Evolutionary conservation across 2,329 filamentous ascomycete species (phyloP).

Genomic region (Neonectria coccinea): DNA sequence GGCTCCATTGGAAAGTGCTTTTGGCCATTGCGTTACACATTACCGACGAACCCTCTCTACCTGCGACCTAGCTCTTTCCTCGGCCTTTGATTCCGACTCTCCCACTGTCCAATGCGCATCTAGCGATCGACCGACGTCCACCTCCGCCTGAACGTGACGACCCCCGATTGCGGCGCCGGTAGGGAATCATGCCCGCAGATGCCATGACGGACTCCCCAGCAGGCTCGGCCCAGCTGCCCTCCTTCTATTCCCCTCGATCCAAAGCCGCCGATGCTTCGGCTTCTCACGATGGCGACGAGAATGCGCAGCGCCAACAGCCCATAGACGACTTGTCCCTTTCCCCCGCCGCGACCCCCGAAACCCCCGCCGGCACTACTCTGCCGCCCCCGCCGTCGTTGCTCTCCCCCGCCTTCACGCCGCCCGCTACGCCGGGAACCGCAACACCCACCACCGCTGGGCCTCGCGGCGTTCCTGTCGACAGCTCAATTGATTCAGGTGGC

Average conservation of each 20-base stretch:
- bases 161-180: constrained; percentile 40
- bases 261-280: constrained; percentile 40
- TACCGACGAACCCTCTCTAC: constrained; percentile 11
- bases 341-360: constrained; percentile 35
- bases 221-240: constrained; percentile 55
- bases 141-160: constrained; percentile 31
- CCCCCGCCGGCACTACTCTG: constrained; percentile 37
- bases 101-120: constrained; percentile 30
- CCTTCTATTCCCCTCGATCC: constrained; percentile 60
- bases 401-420: constrained; percentile 86
- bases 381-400: constrained; percentile 76
- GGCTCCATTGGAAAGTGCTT: not conserved
- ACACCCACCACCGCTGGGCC: constrained; percentile 61
- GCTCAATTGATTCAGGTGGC: constrained; percentile 66
- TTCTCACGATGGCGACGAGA: constrained; percentile 30
- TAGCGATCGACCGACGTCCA: constrained; percentile 24
- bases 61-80: constrained; percentile 3
- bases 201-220: constrained; percentile 45
- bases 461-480: constrained; percentile 70
- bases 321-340: constrained; percentile 55
- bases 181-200: constrained; percentile 46
- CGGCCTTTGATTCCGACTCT: constrained; percentile 1
- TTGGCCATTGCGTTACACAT: constrained; percentile 25
- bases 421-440: constrained; percentile 70
- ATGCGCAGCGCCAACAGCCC: constrained; percentile 40